Conservation (phyloP, 352 stramenopile species). For the Phytopythium mirpurense region DNA sequence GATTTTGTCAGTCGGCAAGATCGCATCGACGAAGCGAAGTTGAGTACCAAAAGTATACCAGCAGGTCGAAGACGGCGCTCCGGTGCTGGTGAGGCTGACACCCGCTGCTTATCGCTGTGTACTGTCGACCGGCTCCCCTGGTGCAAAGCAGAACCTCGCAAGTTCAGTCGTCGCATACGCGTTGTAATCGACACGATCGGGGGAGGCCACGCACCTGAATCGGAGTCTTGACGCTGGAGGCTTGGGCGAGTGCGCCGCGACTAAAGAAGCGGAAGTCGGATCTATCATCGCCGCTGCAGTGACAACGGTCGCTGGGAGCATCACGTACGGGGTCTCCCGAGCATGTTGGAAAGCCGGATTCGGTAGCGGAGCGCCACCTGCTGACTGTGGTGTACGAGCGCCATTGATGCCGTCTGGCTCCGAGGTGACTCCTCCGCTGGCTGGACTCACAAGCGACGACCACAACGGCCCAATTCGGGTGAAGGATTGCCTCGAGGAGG, state of each 20-base stretch:
- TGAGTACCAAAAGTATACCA: conserved; percentile 20
- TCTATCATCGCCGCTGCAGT: neutral
- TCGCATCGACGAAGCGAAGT: neutral
- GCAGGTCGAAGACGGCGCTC: conserved; percentile 25
- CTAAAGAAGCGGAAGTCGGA: neutral
- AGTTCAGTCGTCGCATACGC: neutral
- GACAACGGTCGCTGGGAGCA: neutral
- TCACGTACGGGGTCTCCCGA: neutral
- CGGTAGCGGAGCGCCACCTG: neutral
- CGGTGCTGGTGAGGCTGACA: conserved; percentile 13
- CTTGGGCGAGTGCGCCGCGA: conserved; percentile 35
- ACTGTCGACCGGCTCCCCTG: conserved; percentile 53
- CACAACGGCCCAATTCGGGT: neutral
- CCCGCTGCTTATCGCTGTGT: conserved; percentile 31
- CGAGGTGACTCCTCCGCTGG: neutral
- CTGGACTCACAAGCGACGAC: neutral
- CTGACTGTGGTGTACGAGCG: neutral
- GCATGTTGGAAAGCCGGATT: neutral
- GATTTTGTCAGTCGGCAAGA: conserved; percentile 4
- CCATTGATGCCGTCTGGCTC: neutral
- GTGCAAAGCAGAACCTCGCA: neutral
- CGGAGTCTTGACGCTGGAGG: conserved; percentile 29
- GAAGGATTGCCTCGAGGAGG: neutral
- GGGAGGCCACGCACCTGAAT: conserved; percentile 28
- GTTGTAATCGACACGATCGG: neutral